phyloP scores from a whole-genome alignment of 1,139 yeast species.

The Yamadazyma membranifaciens region DNA sequence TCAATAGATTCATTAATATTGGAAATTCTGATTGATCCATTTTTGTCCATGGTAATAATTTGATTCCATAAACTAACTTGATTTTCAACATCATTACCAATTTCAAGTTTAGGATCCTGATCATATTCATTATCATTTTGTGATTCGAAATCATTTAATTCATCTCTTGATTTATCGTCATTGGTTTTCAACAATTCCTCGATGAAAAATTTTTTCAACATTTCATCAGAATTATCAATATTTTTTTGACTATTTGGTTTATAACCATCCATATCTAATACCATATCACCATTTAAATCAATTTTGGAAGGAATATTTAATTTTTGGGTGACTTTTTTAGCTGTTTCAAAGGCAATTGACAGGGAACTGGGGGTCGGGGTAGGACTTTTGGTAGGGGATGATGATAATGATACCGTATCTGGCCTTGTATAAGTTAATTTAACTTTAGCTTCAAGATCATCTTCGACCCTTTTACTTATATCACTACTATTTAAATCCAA shows the following conservation, averaged over 20 bases:
- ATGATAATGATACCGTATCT: constrained; percentile 15
- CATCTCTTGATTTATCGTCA: background rate
- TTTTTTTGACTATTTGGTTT: constrained; percentile 77
- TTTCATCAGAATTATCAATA: constrained; percentile 64
- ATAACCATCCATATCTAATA: constrained; percentile 95
- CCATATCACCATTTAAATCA: constrained; percentile 86
- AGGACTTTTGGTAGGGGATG: constrained; percentile 10
- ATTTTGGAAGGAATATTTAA: constrained; percentile 87
- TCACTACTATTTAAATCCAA: constrained; percentile 28
- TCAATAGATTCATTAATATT: constrained; percentile 13
- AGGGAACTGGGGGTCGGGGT: constrained; percentile 24
- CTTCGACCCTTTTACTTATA: constrained; percentile 1
- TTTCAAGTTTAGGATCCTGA: constrained; percentile 5
- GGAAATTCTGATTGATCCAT: constrained; percentile 16
- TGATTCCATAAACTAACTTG: constrained; percentile 21
- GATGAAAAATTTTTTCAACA: constrained; percentile 66
- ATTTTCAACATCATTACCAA: constrained; percentile 9
- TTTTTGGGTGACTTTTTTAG: constrained; percentile 65
- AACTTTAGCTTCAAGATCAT: constrained; percentile 29
- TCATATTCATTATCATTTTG: background rate
- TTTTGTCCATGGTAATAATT: constrained; percentile 29
- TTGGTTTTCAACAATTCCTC: constrained; percentile 44
- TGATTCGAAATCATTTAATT: background rate
- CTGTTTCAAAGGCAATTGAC: constrained; percentile 56
- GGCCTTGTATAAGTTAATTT: constrained; percentile 23